Percentiles rank a stretch among this genome's conserved stretches.
phyloP scores from a whole-genome alignment of 2,329 filamentous ascomycete genomes.

The Paecilomyces sp. region DNA sequence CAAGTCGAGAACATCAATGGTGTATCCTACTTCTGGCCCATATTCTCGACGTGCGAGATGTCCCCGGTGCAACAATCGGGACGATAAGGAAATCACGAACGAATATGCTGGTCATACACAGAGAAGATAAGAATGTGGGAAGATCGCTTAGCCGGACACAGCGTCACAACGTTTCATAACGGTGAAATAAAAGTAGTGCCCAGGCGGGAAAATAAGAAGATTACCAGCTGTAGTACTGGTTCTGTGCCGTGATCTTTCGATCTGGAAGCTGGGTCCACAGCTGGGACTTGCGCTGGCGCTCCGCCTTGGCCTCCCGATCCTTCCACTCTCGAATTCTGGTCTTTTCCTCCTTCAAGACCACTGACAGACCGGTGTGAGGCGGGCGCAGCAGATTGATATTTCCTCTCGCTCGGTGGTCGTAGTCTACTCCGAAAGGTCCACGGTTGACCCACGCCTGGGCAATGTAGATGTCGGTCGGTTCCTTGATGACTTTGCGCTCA shows the following conservation, averaged over 20 bases:
- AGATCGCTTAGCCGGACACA: neutral
- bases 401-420: constrained; percentile 71
- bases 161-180: neutral
- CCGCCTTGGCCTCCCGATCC: constrained; percentile 69
- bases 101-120: neutral
- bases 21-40: neutral
- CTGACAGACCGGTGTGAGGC: constrained; percentile 67
- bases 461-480: constrained; percentile 80
- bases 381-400: constrained; percentile 60
- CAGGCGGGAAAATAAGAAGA: neutral
- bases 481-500: constrained; percentile 60
- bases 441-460: constrained; percentile 89
- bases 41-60: neutral
- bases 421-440: constrained; percentile 54
- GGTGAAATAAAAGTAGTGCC: neutral
- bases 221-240: constrained; percentile 90
- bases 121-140: neutral
- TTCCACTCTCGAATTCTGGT: constrained; percentile 75
- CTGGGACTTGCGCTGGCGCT: constrained; percentile 65
- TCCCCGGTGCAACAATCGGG: neutral
- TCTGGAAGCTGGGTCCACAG: constrained; percentile 87
- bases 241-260: constrained; percentile 72
- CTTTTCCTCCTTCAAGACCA: constrained; percentile 89
- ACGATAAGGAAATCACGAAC: neutral
- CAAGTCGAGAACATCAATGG: neutral